Evolutionary conservation across 2,329 filamentous ascomycete species (phyloP).

Genomic region (Pseudocercospora pini-densiflorae): DNA sequence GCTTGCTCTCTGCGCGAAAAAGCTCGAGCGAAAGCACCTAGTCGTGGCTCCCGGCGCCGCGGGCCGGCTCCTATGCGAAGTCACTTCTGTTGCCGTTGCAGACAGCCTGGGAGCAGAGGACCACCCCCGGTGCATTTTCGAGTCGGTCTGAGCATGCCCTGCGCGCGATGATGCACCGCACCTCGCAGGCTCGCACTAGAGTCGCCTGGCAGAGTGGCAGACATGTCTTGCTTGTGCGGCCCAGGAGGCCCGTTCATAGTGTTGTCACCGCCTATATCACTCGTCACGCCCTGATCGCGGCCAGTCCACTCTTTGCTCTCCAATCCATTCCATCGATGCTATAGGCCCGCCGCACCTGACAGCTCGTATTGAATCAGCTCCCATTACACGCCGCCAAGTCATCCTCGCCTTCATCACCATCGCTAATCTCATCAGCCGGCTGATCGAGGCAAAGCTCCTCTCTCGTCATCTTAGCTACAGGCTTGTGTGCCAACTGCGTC

Average conservation of each 20-base stretch:
- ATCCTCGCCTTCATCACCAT: constrained; percentile 7
- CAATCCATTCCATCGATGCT: constrained; percentile 19
- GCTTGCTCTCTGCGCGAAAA: constrained; percentile 10
- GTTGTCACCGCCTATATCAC: constrained; percentile 33
- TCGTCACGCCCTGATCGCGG: constrained; percentile 22
- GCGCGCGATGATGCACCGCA: constrained; percentile 20
- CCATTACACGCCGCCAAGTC: constrained; percentile 13
- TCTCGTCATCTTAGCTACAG: background rate
- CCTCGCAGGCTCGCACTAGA: constrained; percentile 14
- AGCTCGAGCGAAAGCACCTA: constrained; percentile 10
- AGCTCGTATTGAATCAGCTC: constrained; percentile 5
- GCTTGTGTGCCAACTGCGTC: background rate
- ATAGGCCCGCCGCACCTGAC: constrained; percentile 25
- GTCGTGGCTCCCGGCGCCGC: constrained; percentile 14
- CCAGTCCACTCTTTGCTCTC: constrained; percentile 26
- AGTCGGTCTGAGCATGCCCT: constrained; percentile 19
- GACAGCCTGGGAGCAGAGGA: constrained; percentile 7
- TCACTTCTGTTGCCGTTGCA: constrained; percentile 13
- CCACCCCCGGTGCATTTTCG: constrained; percentile 14
- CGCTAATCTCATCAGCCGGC: constrained; percentile 8
- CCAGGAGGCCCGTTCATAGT: constrained; percentile 20
- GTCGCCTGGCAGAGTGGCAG: constrained; percentile 13
- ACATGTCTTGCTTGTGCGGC: constrained; percentile 18
- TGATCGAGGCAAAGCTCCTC: constrained; percentile 10
- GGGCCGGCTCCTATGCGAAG: constrained; percentile 19